A percentile compares a stretch with the other conserved stretches of the same genome.
Conservation (phyloP, 176 grass and related monocot genomes). For the Zoysia pacifica region DNA sequence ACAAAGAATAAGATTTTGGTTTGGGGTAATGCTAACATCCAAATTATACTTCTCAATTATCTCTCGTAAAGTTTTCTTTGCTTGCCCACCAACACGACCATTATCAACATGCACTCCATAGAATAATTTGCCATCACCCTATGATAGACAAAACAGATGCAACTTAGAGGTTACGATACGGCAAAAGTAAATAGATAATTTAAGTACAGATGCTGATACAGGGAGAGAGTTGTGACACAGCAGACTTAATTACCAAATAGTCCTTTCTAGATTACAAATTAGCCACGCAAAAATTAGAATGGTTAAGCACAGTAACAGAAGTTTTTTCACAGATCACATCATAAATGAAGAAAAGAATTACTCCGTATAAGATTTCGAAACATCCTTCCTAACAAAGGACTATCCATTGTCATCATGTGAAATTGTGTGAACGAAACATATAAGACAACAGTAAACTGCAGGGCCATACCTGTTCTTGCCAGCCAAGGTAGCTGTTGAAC, state of each 20-base stretch:
- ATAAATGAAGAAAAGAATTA: not conserved
- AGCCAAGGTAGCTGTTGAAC: constrained; percentile 94
- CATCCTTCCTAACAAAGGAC: not conserved
- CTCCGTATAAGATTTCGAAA: not conserved
- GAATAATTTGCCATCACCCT: constrained; percentile 94
- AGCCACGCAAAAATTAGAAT: constrained; percentile 6
- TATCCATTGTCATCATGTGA: not conserved
- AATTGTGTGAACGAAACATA: not conserved
- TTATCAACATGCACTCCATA: constrained; percentile 96
- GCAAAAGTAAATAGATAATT: constrained; percentile 10
- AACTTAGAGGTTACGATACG: not conserved
- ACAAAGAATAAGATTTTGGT: constrained; percentile 93
- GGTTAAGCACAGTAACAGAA: not conserved
- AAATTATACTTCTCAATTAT: constrained; percentile 95
- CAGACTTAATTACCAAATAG: not conserved
- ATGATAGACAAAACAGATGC: constrained; percentile 9
- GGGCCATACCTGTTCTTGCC: constrained; percentile 87
- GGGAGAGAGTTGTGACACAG: not conserved
- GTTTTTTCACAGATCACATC: not conserved
- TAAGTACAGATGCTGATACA: constrained; percentile 3
- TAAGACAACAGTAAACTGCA: not conserved
- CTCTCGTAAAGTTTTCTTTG: constrained; percentile 85
- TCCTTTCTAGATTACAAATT: not conserved
- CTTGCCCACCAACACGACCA: constrained; percentile 74
- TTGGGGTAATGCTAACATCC: constrained; percentile 85